These are phyloP conservation scores for Pythium diclinum DNA, from an alignment of 352 stramenopile genomes.

Conservation along the genomic window DNA sequence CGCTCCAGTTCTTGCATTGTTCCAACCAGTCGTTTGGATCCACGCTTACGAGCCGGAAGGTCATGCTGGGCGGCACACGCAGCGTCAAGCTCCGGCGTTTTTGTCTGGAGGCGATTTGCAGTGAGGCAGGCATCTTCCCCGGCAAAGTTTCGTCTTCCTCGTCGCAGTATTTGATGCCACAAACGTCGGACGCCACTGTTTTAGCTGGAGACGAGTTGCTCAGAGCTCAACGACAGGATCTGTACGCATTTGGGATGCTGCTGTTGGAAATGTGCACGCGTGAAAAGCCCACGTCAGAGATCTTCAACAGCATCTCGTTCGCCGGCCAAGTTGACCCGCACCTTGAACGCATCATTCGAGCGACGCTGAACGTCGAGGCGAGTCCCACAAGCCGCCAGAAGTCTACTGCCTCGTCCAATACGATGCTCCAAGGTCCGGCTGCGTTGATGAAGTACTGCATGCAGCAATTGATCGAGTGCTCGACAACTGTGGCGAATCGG, in stretches of 20 bases:
- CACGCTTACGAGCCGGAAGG: constrained; percentile 65
- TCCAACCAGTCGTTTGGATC: constrained; percentile 37
- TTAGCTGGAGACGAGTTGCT: neutral
- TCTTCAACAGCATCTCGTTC: constrained; percentile 48
- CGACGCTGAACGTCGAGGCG: constrained; percentile 12
- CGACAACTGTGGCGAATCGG: neutral
- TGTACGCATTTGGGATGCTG: constrained; percentile 70
- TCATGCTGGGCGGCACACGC: constrained; percentile 42
- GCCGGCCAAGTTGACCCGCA: constrained; percentile 45
- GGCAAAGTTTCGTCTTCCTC: constrained; percentile 16
- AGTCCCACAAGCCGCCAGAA: neutral
- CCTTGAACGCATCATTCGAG: constrained; percentile 37
- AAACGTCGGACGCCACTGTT: neutral
- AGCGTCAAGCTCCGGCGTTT: constrained; percentile 56
- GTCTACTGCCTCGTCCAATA: neutral
- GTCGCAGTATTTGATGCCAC: constrained; percentile 31
- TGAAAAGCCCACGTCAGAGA: constrained; percentile 51
- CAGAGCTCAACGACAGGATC: constrained; percentile 28
- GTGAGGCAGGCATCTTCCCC: constrained; percentile 22
- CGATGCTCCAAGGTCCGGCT: neutral
- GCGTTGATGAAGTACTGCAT: constrained; percentile 13
- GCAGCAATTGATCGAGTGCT: constrained; percentile 6
- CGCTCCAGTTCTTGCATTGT: constrained; percentile 42
- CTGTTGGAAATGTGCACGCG: constrained; percentile 63
- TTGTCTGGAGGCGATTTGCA: constrained; percentile 36